Conservation (phyloP, 192 early-diverging fungal genomes). For the Coemansia umbellata region DNA sequence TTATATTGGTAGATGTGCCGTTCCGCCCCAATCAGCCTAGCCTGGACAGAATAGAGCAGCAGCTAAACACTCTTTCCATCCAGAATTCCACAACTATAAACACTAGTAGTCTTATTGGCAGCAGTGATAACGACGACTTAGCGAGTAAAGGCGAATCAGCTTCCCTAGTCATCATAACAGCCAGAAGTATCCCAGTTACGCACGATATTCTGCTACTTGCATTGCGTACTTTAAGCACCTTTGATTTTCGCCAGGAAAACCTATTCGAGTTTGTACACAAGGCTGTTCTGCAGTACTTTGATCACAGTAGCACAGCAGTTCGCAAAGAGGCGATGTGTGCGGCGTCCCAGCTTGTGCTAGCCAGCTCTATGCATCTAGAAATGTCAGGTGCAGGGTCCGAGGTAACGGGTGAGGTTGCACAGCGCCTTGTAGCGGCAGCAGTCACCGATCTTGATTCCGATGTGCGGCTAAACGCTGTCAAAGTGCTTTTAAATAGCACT, state of each 20-base stretch:
- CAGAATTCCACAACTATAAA: conserved; percentile 8
- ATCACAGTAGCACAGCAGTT: conserved; percentile 71
- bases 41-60: conserved; percentile 14
- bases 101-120: background rate
- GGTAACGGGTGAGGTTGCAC: conserved; percentile 82
- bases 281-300: conserved; percentile 76
- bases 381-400: conserved; percentile 71
- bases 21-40: conserved; percentile 75
- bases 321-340: conserved; percentile 71
- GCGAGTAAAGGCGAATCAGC: background rate
- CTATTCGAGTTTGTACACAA: conserved; percentile 89
- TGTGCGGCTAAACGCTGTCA: conserved; percentile 13
- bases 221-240: conserved; percentile 73
- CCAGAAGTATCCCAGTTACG: conserved; percentile 13
- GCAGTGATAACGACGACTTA: background rate
- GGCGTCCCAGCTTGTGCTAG: conserved; percentile 73
- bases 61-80: conserved; percentile 1
- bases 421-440: conserved; percentile 82
- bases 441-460: conserved; percentile 68
- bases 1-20: conserved; percentile 75
- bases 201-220: conserved; percentile 76
- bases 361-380: conserved; percentile 79
- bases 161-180: conserved; percentile 14
- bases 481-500: conserved; percentile 53
- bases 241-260: conserved; percentile 81